Percentiles rank a stretch among this genome's conserved stretches.
These are phyloP conservation scores for Poterioochromonas sp. DNA, from an alignment of 352 stramenopile genomes.

Conservation along the genomic window DNA sequence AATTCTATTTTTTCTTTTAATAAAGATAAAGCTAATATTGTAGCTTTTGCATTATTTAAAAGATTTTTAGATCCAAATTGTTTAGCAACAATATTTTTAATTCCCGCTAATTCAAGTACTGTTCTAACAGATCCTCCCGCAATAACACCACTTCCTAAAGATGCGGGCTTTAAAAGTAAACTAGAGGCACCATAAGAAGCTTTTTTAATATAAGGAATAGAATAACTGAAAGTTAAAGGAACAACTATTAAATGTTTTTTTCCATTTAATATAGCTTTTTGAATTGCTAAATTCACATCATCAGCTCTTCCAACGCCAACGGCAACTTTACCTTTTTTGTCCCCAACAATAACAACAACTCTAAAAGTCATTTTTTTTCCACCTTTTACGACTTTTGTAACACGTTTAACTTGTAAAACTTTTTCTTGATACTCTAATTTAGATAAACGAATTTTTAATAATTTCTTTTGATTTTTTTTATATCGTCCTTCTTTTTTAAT, in stretches of 20 bases:
- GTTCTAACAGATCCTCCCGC: slow-evolving; percentile 15
- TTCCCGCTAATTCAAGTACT: slow-evolving; percentile 6
- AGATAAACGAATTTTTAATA: slow-evolving; percentile 27
- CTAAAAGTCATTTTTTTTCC: slow-evolving; percentile 23
- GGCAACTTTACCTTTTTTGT: no score
- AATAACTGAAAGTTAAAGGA: slow-evolving; percentile 31
- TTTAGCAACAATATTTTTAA: slow-evolving; percentile 22
- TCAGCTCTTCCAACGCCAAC: slow-evolving; percentile 24
- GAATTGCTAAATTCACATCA: slow-evolving; percentile 22
- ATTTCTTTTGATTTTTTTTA: slow-evolving; percentile 9
- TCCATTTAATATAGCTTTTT: slow-evolving; percentile 18
- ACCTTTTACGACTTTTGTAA: slow-evolving; percentile 34
- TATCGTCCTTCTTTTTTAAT: slow-evolving; percentile 26
- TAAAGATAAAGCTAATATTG: background rate
- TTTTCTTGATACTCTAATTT: background rate
- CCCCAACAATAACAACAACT: background rate
- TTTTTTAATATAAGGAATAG: slow-evolving; percentile 27
- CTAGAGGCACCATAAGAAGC: slow-evolving; percentile 26
- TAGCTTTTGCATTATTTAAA: slow-evolving; percentile 26
- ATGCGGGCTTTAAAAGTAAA: background rate
- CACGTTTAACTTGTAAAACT: background rate
- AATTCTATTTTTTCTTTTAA: slow-evolving; percentile 15
- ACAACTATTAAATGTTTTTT: slow-evolving; percentile 22
- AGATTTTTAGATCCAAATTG: slow-evolving; percentile 21
- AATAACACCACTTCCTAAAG: slow-evolving; percentile 2